Evolutionary conservation across 2,329 filamentous ascomycete species (phyloP).

Genomic region (Diaporthe eres): DNA sequence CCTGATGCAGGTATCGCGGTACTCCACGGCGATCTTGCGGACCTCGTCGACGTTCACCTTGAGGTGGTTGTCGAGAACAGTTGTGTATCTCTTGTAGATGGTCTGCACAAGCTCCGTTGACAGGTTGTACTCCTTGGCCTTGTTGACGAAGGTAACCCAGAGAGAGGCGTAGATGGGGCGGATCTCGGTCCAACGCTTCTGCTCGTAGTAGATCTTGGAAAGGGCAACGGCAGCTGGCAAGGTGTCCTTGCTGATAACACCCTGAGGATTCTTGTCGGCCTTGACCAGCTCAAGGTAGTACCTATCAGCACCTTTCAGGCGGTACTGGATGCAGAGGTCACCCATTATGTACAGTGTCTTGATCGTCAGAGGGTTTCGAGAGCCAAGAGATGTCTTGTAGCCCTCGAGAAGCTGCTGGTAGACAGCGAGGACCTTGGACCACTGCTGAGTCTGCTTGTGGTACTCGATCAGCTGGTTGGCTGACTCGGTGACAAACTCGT

Average conservation of each 20-base stretch:
- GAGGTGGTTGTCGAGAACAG: constrained; percentile 56
- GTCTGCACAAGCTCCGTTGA: constrained; percentile 56
- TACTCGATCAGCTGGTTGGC: constrained; percentile 43
- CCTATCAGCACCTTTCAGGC: constrained; percentile 45
- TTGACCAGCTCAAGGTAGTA: constrained; percentile 47
- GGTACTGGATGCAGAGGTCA: constrained; percentile 44
- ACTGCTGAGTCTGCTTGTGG: constrained; percentile 43
- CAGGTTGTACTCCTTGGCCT: constrained; percentile 59
- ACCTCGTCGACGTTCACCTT: constrained; percentile 52
- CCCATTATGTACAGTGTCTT: constrained; percentile 43
- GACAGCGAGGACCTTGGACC: constrained; percentile 43
- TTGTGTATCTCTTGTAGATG: constrained; percentile 61
- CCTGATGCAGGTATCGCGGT: constrained; percentile 54
- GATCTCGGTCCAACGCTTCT: constrained; percentile 57
- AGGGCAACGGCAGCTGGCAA: constrained; percentile 58
- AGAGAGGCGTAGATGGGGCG: constrained; percentile 57
- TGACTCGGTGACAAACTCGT: constrained; percentile 43
- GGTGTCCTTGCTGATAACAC: constrained; percentile 54
- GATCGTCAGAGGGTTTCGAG: constrained; percentile 42
- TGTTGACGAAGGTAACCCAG: constrained; percentile 59
- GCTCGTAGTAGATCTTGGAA: constrained; percentile 60
- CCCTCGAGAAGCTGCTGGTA: constrained; percentile 43
- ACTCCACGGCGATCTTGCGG: constrained; percentile 51
- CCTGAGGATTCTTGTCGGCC: constrained; percentile 50
- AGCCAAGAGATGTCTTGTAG: constrained; percentile 42